phyloP scores from a whole-genome alignment of 371 early-diverging fungal species.

The Rhizopus stolonifer region DNA sequence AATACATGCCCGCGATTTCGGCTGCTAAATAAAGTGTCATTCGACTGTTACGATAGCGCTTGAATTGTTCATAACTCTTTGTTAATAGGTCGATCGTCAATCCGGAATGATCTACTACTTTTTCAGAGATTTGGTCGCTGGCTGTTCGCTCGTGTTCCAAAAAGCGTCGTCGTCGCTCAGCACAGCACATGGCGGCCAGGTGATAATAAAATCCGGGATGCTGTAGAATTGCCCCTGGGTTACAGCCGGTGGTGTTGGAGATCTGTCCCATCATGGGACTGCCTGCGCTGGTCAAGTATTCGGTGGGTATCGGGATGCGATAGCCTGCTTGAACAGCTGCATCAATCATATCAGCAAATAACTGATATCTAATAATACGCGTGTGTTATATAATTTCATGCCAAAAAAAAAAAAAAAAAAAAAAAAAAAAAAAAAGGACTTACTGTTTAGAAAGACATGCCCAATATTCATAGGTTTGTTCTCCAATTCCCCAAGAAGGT shows the following conservation, averaged over 20 bases:
- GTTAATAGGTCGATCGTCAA: slow-evolving; percentile 79
- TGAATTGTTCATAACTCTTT: slow-evolving; percentile 88
- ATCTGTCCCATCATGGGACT: slow-evolving; percentile 26
- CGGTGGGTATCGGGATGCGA: slow-evolving; percentile 61
- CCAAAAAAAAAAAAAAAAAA: too few relatives aligned
- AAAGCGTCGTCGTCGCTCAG: slow-evolving; percentile 66
- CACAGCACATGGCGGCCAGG: slow-evolving; percentile 74
- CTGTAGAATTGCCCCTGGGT: slow-evolving; percentile 71
- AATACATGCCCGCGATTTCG: slow-evolving; percentile 85
- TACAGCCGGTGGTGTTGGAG: slow-evolving; percentile 31
- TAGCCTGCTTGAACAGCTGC: slow-evolving; percentile 68
- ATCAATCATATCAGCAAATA: slow-evolving; percentile 79
- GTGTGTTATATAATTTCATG: too few relatives aligned
- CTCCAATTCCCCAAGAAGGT: slow-evolving; percentile 56
- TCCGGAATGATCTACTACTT: slow-evolving; percentile 63
- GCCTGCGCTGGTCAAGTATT: slow-evolving; percentile 22
- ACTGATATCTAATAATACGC: slow-evolving; percentile 56
- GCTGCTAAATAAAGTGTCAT: slow-evolving; percentile 85
- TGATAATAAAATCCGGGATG: slow-evolving; percentile 88
- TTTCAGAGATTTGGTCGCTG: slow-evolving; percentile 35
- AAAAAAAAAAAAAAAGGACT: too few relatives aligned
- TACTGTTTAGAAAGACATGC: slow-evolving; percentile 81
- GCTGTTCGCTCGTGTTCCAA: slow-evolving; percentile 43
- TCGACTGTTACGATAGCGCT: slow-evolving; percentile 67
- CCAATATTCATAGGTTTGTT: slow-evolving; percentile 79